Base-by-base conservation (phyloP, 345 rosid species). In the Melaleuca quinquenervia region DNA sequence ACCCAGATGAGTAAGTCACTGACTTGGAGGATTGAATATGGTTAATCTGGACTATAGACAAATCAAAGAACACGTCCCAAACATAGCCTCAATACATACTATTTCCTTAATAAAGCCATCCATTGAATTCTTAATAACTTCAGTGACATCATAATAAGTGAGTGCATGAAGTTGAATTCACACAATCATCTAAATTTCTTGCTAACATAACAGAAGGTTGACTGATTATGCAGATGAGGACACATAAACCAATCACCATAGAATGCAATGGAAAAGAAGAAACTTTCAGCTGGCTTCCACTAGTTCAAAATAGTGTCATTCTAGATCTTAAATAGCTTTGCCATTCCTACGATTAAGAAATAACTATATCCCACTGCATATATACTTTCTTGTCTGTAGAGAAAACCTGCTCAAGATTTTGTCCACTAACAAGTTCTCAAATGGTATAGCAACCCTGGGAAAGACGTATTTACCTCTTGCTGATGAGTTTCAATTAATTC, bases 401-500 rank as follows among this genome's bases (percentile, higher is more conserved):
- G 24, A 36, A 20, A 70, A 36, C 80, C 80, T 70, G 80, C 80
- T 36, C 4, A 1, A 70, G 80, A 9, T 70, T 70, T 70, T 70
- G 80, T 36, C 80, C 7, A 9, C 36, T 70, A 70, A 48, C 0
- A 27, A 82, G 4, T 9, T 52, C 36, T n/a, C 84, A 82, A 82
- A 82, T 51, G 41, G 51, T 50, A 82, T 82, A 52, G 60, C 60
- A 82, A n/a, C 58, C 84, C 53, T 15, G 12, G 26, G 26, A 82
- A 44, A 41, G 82, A 50, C 8, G 27, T 41, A 83, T 86, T 84
- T 92, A 96, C 99, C 98, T 97, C 99, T 86, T 93, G 94, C 84
- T 96, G 99, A 90, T 97, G 99, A 88, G 99, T 97, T 90, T 97
- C 98, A 83, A 96, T 95, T 88, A 97, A 93, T 90, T 96, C 99